Conservation (phyloP, 164 flowering plant species). For the Akebia trifoliata region DNA sequence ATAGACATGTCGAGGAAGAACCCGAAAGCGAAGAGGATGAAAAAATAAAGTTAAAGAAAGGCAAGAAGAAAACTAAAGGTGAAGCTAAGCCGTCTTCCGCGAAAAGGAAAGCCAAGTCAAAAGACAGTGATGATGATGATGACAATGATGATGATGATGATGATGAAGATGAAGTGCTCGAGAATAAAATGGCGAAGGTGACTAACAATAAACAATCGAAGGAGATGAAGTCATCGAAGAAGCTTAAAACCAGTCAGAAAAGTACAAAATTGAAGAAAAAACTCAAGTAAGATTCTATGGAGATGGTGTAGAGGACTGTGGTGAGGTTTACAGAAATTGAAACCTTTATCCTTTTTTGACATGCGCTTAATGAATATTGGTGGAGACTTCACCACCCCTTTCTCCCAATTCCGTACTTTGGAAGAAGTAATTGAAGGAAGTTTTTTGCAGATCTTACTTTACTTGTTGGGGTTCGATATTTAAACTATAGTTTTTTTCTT, state of each 20-base stretch:
- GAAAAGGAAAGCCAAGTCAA: constrained; percentile 36
- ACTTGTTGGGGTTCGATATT: no score
- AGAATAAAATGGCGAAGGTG: constrained; percentile 18
- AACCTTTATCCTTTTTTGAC: no score
- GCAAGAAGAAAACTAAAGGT: constrained; percentile 21
- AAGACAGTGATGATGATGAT: constrained; percentile 25
- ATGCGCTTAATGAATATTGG: no score
- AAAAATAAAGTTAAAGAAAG: constrained; percentile 25
- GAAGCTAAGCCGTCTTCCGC: constrained; percentile 22
- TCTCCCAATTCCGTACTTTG: no score
- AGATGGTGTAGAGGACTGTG: not conserved
- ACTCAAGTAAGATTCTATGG: constrained; percentile 1
- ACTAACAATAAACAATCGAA: constrained; percentile 18
- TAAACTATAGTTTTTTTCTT: no score
- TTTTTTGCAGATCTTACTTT: no score
- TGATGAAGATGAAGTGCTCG: constrained; percentile 7
- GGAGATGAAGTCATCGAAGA: constrained; percentile 9
- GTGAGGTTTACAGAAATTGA: no score
- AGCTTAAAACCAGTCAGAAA: constrained; percentile 1
- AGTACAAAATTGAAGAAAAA: constrained; percentile 9
- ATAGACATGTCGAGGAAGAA: constrained; percentile 22
- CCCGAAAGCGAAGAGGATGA: constrained; percentile 28
- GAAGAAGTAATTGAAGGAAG: no score
- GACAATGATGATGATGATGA: constrained; percentile 22
- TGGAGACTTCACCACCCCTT: no score